Evolutionary conservation across 805 yeast genomes (phyloP).

Genomic region (Ogataea trehalophila): DNA sequence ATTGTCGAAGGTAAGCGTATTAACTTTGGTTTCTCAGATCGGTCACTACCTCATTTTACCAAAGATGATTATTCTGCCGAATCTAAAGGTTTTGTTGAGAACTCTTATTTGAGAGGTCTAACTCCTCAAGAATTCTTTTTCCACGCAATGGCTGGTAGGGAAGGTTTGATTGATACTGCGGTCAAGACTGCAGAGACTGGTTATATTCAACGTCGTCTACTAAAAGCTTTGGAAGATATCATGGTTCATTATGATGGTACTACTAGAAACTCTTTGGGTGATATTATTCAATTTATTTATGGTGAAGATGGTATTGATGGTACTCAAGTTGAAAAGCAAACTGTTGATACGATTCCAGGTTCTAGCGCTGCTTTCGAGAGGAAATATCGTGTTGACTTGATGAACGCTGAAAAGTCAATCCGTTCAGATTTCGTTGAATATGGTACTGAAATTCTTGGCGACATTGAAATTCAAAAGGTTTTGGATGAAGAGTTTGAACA

Average conservation of each 20-base stretch:
- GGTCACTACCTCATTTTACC: constrained; percentile 96
- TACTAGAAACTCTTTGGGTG: constrained; percentile 95
- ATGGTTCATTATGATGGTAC: constrained; percentile 99
- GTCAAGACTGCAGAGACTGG: constrained; percentile 99
- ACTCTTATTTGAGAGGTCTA: constrained; percentile 92
- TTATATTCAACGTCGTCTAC: constrained; percentile 96
- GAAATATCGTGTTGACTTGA: constrained; percentile 81
- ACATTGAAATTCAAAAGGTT: constrained; percentile 70
- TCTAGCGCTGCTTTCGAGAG: constrained; percentile 77
- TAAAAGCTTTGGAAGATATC: constrained; percentile 93
- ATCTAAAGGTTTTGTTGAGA: constrained; percentile 96
- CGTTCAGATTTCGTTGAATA: constrained; percentile 77
- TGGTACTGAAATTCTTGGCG: constrained; percentile 88
- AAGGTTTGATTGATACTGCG: constrained; percentile 98
- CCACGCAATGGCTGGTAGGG: constrained; percentile 99
- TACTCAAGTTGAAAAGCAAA: constrained; percentile 94
- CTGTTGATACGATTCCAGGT: constrained; percentile 93
- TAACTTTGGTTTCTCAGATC: constrained; percentile 93
- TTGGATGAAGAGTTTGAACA: constrained; percentile 85
- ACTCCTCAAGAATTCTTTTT: constrained; percentile 98
- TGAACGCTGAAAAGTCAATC: constrained; percentile 61
- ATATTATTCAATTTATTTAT: constrained; percentile 89
- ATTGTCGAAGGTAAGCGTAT: constrained; percentile 99
- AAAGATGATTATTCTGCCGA: constrained; percentile 99
- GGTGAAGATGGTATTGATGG: constrained; percentile 99